Conservation (phyloP, 129 eudicot species). For the Arctium minus region DNA sequence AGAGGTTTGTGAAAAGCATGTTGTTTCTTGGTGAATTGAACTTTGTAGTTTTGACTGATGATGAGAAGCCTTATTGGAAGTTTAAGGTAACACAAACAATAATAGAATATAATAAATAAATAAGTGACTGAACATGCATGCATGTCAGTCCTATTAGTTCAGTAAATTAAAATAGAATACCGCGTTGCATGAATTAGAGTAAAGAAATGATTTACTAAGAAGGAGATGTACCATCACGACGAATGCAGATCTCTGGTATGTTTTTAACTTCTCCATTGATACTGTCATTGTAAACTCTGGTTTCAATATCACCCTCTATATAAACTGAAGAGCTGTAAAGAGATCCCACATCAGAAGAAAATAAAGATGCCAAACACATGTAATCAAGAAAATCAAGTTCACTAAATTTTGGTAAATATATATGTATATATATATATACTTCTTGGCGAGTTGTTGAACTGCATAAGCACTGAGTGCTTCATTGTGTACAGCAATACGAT, state of each 20-base stretch:
- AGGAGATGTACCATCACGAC: slow-evolving; percentile 69
- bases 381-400: not conserved
- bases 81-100: not conserved
- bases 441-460: slow-evolving; percentile 75
- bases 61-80: not conserved
- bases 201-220: not conserved
- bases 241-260: slow-evolving; percentile 91
- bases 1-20: not conserved
- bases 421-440: slow-evolving; percentile 35
- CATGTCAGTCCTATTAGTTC: not conserved
- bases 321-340: slow-evolving; percentile 90
- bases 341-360: slow-evolving; percentile 10
- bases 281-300: slow-evolving; percentile 83
- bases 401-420: not conserved
- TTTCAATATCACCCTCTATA: slow-evolving; percentile 94
- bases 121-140: not conserved
- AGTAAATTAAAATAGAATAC: not conserved
- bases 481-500: slow-evolving; percentile 94
- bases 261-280: slow-evolving; percentile 75
- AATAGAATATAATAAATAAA: not conserved
- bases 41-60: not conserved
- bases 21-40: not conserved
- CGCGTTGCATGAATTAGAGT: not conserved
- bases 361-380: not conserved
- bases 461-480: slow-evolving; percentile 74